Base-by-base conservation (phyloP, 2,329 filamentous ascomycete genomes). In the Fonsecaea multimorphosa region DNA sequence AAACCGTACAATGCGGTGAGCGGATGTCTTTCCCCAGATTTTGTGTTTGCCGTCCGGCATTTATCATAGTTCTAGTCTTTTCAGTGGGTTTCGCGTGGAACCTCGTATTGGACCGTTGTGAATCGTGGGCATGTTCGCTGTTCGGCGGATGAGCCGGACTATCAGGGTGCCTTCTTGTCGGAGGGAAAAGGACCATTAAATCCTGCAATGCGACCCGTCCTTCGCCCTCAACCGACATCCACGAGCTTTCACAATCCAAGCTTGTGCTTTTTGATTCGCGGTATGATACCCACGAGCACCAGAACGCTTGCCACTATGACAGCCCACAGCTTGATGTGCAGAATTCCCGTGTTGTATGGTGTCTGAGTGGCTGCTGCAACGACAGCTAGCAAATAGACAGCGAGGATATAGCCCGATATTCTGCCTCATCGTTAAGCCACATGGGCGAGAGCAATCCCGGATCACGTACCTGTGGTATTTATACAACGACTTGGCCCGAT, bases 261-360 rank as follows among this genome's bases (percentile, higher is more conserved):
- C 82, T 98, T 98, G 68, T 87, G 85, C 80, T 90, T 87, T 82
- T 92, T 91, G 68, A 97, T 87, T 69, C 94, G 86, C 7, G 93
- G 89, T 65, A 90, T 83, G 16, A 96, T 79, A 0, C 95, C 94
- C 22, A 87, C 72, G 9, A 95, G 74, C 32, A 92, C 81, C 40
- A 97, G 75, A 12, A 89, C 80, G 3, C 84, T 81, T 1, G 89
- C 84, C n/a, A 92, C 74, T 52, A 91, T 76, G 2, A 92, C 84
- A 1, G 88, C 87, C 93, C 93, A 96, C 34, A 91, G 81, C 77
- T 89, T 87, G 67, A 97, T 87, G 68, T 87, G 82, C 63, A 95
- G 78, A 1, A 90, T 85, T 27, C 83, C 85, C 68, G 85, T 75
- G 73, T 90, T 92, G 77, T 89, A 97, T 36, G 85, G 83, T 1